A percentile compares a stretch with the other conserved stretches of the same genome.
These are phyloP conservation scores for Arctostaphylos glauca DNA, from an alignment of 148 eudicot genomes.

Conservation along the genomic window DNA sequence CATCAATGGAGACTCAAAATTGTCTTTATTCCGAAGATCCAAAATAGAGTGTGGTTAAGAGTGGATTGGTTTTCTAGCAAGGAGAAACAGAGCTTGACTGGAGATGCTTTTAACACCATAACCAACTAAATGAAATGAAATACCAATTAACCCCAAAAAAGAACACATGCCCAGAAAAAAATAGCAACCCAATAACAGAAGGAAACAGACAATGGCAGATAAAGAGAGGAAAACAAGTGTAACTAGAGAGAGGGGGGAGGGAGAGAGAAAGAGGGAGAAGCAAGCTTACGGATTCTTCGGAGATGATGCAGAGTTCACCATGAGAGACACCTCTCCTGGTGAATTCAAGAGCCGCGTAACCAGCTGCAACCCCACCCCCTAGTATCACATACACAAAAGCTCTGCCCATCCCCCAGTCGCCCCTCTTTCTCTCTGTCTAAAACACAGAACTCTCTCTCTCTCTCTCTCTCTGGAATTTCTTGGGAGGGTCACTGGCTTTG, in stretches of 20 bases:
- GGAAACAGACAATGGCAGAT: background rate
- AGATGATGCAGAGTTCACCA: conserved; percentile 95
- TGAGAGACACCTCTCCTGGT: conserved; percentile 58
- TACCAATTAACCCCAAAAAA: background rate
- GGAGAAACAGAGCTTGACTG: background rate
- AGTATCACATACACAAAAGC: conserved; percentile 89
- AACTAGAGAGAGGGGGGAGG: background rate
- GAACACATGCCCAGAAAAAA: background rate
- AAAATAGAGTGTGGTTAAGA: background rate
- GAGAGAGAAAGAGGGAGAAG: background rate
- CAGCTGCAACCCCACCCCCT: conserved; percentile 98
- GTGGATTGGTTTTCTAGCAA: background rate
- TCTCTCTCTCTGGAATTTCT: background rate
- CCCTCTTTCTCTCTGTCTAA: background rate
- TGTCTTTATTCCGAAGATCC: background rate
- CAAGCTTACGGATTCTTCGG: conserved; percentile 68
- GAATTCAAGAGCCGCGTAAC: conserved; percentile 93
- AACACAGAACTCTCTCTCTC: background rate
- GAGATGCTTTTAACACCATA: background rate
- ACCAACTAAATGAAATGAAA: background rate
- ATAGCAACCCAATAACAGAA: background rate
- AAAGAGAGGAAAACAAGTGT: background rate
- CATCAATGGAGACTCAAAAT: background rate
- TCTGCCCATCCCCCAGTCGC: conserved; percentile 56
- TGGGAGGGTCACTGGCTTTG: background rate